These are phyloP conservation scores for Phyllosticta citribraziliensis DNA, from an alignment of 2,329 filamentous ascomycete species.

Conservation along the genomic window DNA sequence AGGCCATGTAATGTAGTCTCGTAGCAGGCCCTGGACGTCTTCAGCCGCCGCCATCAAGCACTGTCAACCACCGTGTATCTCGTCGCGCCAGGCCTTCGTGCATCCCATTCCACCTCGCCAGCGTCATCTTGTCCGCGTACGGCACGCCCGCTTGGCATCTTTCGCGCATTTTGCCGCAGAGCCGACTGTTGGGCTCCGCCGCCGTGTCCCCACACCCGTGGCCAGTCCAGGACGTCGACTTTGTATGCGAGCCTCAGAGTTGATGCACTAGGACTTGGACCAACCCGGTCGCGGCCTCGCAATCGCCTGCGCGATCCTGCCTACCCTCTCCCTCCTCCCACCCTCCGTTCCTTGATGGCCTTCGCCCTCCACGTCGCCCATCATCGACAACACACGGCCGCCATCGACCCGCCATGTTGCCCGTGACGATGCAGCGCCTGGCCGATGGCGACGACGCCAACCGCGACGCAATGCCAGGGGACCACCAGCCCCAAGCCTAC, in stretches of 20 bases:
- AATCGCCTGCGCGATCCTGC: slow-evolving; percentile 7
- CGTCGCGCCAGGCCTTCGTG: neutral
- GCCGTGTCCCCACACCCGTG: slow-evolving; percentile 2
- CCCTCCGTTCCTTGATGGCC: slow-evolving; percentile 6
- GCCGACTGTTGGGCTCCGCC: neutral
- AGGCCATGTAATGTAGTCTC: too few relatives aligned
- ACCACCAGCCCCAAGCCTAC: slow-evolving; percentile 27
- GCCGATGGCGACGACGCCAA: slow-evolving; percentile 21
- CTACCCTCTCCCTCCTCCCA: neutral
- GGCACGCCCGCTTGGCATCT: slow-evolving; percentile 9
- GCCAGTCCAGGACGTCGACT: neutral
- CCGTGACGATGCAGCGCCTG: slow-evolving; percentile 16
- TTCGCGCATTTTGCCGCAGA: neutral
- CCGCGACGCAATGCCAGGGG: slow-evolving; percentile 23
- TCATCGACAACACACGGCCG: neutral
- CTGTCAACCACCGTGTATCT: neutral
- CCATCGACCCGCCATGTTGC: slow-evolving; percentile 7
- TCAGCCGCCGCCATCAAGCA: slow-evolving; percentile 1
- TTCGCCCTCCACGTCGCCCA: neutral
- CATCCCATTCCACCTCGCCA: neutral
- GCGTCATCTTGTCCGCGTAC: slow-evolving; percentile 1
- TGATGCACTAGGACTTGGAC: slow-evolving; percentile 8
- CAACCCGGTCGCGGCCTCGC: slow-evolving; percentile 8
- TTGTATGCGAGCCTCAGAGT: slow-evolving; percentile 9
- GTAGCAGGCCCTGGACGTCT: neutral